A percentile compares a stretch with the other conserved stretches of the same genome.
These are phyloP conservation scores for Phellinidium pouzarii DNA, from an alignment of 1,284 basidiomycete species.

Conservation along the genomic window DNA sequence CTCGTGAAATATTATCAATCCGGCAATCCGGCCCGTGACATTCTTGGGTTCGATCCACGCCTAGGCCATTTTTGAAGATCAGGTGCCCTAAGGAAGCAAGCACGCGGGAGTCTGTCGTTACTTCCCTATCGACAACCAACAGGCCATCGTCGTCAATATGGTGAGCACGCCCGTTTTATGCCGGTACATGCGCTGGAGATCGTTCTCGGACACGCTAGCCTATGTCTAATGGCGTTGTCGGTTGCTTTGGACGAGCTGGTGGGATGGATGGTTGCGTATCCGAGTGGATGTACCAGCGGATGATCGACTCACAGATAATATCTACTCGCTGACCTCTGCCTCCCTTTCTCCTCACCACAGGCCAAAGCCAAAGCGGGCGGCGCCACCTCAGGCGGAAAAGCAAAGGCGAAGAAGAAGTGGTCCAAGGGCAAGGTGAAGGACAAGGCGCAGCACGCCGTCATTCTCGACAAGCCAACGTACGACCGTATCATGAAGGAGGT, in stretches of 20 bases:
- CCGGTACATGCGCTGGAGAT: not conserved
- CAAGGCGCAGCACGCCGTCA: constrained; percentile 93
- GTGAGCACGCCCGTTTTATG: constrained; percentile 3
- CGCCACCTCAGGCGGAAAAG: constrained; percentile 66
- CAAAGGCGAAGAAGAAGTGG: constrained; percentile 99
- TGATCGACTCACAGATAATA: not conserved
- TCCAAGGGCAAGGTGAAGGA: constrained; percentile 99
- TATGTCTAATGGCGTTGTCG: not conserved
- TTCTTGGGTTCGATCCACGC: not conserved
- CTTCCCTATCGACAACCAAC: constrained; percentile 5
- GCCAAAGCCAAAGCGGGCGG: constrained; percentile 75
- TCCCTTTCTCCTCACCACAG: constrained; percentile 30
- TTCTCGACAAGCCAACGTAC: constrained; percentile 85
- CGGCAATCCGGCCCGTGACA: not conserved
- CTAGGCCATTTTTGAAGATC: not conserved
- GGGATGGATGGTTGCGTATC: constrained; percentile 4
- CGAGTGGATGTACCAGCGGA: constrained; percentile 1
- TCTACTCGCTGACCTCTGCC: not conserved
- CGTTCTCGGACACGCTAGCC: not conserved
- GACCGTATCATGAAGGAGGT: constrained; percentile 99
- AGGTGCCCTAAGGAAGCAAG: not conserved
- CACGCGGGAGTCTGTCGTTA: not conserved
- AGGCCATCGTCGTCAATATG: constrained; percentile 15
- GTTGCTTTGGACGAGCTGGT: not conserved
- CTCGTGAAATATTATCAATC: too few relatives aligned